Percentiles rank a stretch among this genome's conserved stretches.
Conservation (phyloP, 352 stramenopile genomes). For the Phytophthora fragariae region DNA sequence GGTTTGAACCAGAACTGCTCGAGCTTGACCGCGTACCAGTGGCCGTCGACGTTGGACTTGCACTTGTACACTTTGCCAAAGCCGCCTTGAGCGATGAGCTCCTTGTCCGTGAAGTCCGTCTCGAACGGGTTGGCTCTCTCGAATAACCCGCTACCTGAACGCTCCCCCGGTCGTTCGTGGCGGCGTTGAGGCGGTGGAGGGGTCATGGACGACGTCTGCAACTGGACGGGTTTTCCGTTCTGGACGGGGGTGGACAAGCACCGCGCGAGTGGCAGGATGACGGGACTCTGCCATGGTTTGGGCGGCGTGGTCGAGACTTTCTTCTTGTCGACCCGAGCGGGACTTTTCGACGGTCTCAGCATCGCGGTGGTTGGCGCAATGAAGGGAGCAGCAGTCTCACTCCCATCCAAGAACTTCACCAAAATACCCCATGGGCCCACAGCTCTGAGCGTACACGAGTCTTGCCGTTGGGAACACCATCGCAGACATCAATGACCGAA, state of each 20-base stretch:
- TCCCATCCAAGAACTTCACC: neutral
- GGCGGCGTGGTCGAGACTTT: conserved; percentile 26
- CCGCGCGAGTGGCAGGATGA: conserved; percentile 57
- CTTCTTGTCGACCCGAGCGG: conserved; percentile 18
- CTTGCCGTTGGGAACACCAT: too few species aligned
- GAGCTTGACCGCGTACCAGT: conserved; percentile 83
- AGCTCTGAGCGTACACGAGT: too few species aligned
- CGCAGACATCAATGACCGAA: too few species aligned
- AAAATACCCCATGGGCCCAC: too few species aligned
- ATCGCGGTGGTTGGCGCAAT: conserved; percentile 37
- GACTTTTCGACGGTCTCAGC: conserved; percentile 18
- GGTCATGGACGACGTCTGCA: neutral
- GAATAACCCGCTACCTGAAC: conserved; percentile 53
- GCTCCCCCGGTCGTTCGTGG: conserved; percentile 40
- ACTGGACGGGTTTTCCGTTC: conserved; percentile 31
- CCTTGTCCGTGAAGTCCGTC: conserved; percentile 75
- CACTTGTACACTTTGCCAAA: conserved; percentile 87
- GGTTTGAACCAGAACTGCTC: conserved; percentile 89
- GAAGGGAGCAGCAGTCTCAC: conserved; percentile 14
- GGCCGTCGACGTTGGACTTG: conserved; percentile 71
- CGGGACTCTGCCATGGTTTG: conserved; percentile 33
- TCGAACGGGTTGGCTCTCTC: conserved; percentile 80
- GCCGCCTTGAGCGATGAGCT: conserved; percentile 74
- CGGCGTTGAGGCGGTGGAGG: conserved; percentile 18
- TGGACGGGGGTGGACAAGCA: conserved; percentile 66